Conservation (phyloP, 441 rosid genomes). For the Codiaeum variegatum region DNA sequence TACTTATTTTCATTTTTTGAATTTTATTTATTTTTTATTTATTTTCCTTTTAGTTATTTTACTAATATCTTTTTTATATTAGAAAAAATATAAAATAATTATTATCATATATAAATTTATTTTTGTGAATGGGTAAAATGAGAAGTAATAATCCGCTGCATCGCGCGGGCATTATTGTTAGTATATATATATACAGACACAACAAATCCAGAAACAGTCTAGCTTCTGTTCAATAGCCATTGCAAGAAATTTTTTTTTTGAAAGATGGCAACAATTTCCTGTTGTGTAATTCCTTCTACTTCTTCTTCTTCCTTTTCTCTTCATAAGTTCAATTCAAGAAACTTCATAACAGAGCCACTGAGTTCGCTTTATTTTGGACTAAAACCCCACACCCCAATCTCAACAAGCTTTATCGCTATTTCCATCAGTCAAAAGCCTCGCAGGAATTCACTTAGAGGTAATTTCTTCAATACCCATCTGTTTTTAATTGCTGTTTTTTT, state of each 20-base stretch:
- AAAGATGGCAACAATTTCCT: constrained; percentile 40
- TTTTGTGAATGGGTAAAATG: no score
- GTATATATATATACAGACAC: neutral
- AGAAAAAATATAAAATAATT: no score
- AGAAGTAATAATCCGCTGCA: no score
- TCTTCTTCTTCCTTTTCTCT: constrained; percentile 28
- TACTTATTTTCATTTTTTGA: no score
- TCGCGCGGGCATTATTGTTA: no score
- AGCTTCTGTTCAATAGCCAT: neutral
- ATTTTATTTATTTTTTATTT: no score
- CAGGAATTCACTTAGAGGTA: constrained; percentile 46
- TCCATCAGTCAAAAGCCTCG: constrained; percentile 32
- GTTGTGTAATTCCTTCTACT: constrained; percentile 19
- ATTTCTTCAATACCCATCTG: constrained; percentile 12
- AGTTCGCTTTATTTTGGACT: constrained; percentile 39
- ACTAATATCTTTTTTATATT: no score
- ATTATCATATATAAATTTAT: no score
- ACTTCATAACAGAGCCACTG: constrained; percentile 18
- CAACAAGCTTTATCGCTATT: constrained; percentile 31
- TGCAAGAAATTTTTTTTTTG: neutral
- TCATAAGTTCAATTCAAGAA: constrained; percentile 23
- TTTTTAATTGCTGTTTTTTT: neutral
- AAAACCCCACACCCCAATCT: constrained; percentile 20
- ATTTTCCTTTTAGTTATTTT: no score
- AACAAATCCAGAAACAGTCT: no score